Base-by-base conservation (phyloP, 75 land plant genomes). In the Picea sitchensis region DNA sequence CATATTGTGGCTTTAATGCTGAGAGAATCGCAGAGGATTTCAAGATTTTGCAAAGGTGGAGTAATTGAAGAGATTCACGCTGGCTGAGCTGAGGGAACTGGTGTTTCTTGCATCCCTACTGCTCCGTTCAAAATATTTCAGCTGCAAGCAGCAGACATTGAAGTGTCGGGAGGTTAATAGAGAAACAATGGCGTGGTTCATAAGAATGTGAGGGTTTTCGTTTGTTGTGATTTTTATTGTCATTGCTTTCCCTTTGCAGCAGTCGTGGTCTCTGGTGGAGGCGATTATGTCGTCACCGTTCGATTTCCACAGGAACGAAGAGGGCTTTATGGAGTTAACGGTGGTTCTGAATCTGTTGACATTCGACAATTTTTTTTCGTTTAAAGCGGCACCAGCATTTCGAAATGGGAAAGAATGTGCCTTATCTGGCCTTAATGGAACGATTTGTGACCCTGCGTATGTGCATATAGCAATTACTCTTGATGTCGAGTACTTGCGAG, bases 381-480 rank as follows among this genome's bases (percentile, higher is more conserved):
- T 91, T 74, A 80, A 83, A 14, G 80, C 69, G 59, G 80, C 99
- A 26, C 84, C 88, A 9, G 58, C 81, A 5, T 90, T 92, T 69
- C 85, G 86, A 81, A 96, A 94, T 81, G 93, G 95, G 36, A 79
- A 79, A 30, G 83, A 91, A 75, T 96, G 99, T 82, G 65, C 78
- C 58, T 69, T 68, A 3, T 30, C 26, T 47, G n/a, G 17, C 20
- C 14, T 7, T 60, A 65, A 74, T 67, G 30, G 57, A 54, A 34
- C 60, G 17, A 84, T 83, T 9, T 93, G 96, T 79, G 94, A 93
- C 59, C 90, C 91, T 0, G 81, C 85, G 1, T 73, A 89, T 14
- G 96, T 91, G 21, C 96, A 95, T 78, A 89, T 95, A 34, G 92
- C 98, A 18, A 91, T 95, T 80, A 95, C 98, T 15, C 90, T 89